Percentiles rank a stretch among this genome's conserved stretches.
Evolutionary conservation across 768 basidiomycete species (phyloP).

Genomic region (Cystofilobasidium bisporidii): DNA sequence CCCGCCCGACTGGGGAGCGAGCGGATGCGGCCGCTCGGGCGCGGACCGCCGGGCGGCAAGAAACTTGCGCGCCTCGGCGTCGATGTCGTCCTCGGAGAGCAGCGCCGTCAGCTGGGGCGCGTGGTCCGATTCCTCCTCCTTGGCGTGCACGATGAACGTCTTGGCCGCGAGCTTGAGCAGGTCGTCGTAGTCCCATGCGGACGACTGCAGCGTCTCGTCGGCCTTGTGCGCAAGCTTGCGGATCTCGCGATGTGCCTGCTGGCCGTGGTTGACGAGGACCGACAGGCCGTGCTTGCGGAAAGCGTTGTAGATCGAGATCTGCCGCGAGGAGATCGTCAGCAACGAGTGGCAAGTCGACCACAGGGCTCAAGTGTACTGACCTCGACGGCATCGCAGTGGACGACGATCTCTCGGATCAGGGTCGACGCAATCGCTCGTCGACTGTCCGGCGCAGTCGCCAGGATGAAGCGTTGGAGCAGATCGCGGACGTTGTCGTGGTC

Average conservation of each 20-base stretch:
- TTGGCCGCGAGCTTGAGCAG: constrained; percentile 21
- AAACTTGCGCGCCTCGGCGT: constrained; percentile 20
- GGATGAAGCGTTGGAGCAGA: background rate
- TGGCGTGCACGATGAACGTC: constrained; percentile 24
- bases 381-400: constrained; percentile 26
- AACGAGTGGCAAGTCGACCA: no score
- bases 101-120: background rate
- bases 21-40: constrained; percentile 27
- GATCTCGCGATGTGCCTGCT: constrained; percentile 26
- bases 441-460: background rate
- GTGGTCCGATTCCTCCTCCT: constrained; percentile 23
- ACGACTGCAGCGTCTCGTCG: constrained; percentile 19
- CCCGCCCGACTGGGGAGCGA: constrained; percentile 27
- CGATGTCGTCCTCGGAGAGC: constrained; percentile 27
- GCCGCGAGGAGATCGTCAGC: no score
- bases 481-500: constrained; percentile 20
- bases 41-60: constrained; percentile 17
- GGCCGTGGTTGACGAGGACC: background rate
- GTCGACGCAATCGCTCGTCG: background rate
- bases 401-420: constrained; percentile 26
- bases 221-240: constrained; percentile 15
- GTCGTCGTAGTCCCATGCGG: constrained; percentile 3
- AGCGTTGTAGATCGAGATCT: constrained; percentile 6
- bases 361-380: background rate
- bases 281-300: background rate